A percentile compares a stretch with the other conserved stretches of the same genome.
phyloP scores from a whole-genome alignment of 2,329 filamentous ascomycete species.

The Trichoderma semiorbis region DNA sequence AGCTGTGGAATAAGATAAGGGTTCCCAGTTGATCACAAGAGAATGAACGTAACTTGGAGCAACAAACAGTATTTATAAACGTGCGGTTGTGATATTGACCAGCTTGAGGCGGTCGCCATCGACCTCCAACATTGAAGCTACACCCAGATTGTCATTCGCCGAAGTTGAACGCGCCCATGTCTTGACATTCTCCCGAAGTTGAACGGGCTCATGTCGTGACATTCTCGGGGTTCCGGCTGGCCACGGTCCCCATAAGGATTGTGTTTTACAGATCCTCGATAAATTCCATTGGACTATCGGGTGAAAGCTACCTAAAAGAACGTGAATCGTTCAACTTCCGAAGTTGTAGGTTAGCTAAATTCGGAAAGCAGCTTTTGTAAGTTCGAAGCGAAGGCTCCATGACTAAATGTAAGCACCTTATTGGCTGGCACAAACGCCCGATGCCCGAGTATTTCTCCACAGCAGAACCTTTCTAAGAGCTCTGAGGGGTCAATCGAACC shows the following conservation, averaged over 20 bases:
- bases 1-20: not conserved
- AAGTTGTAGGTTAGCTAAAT: not conserved
- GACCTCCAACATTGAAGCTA: not conserved
- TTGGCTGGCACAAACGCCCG: not conserved
- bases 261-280: not conserved
- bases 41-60: not conserved
- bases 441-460: not conserved
- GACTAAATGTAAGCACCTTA: not conserved
- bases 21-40: not conserved
- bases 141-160: not conserved
- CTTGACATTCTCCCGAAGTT: not conserved
- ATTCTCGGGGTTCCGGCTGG: not conserved
- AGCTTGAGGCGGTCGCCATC: not conserved
- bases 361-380: not conserved
- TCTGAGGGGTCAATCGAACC: not conserved
- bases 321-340: not conserved
- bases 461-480: conserved; percentile 1
- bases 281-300: not conserved
- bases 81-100: not conserved
- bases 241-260: not conserved
- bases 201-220: not conserved
- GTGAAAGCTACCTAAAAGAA: not conserved
- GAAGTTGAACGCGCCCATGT: too few species aligned
- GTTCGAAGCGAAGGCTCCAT: not conserved
- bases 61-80: not conserved